Percentiles rank a stretch among this genome's conserved stretches.
phyloP scores from a whole-genome alignment of 306 rosid species.

The peach (Prunus persica) region DNA sequence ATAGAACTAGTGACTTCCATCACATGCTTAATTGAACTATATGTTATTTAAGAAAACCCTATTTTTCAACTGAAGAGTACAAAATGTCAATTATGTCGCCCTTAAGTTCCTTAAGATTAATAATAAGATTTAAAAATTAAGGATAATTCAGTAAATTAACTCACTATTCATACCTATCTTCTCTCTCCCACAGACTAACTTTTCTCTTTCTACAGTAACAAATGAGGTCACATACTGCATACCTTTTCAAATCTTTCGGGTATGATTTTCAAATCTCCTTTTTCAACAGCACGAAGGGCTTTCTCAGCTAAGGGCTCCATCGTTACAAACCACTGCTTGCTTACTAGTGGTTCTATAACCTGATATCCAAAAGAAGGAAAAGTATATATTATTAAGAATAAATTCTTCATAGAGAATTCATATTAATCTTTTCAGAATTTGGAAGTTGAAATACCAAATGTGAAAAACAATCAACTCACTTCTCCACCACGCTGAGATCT shows the following conservation, averaged over 20 bases:
- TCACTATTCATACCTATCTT: neutral
- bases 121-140: neutral
- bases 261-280: slow-evolving; percentile 73
- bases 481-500: slow-evolving; percentile 99
- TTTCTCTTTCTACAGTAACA: neutral
- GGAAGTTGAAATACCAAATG: neutral
- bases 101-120: neutral
- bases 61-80: neutral
- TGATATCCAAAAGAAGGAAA: slow-evolving; percentile 28
- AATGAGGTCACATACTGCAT: slow-evolving; percentile 12
- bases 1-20: neutral
- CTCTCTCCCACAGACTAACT: neutral
- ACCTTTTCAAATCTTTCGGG: slow-evolving; percentile 98
- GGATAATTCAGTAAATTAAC: neutral
- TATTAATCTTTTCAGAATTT: neutral
- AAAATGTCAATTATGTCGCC: neutral
- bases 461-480: slow-evolving; percentile 44
- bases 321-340: slow-evolving; percentile 97
- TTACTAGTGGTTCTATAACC: slow-evolving; percentile 94
- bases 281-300: slow-evolving; percentile 79
- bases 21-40: neutral
- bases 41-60: neutral
- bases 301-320: slow-evolving; percentile 95
- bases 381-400: neutral
- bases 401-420: slow-evolving; percentile 11